phyloP scores from a whole-genome alignment of 1,284 basidiomycete genomes.

The Moniliophthora roreri region DNA sequence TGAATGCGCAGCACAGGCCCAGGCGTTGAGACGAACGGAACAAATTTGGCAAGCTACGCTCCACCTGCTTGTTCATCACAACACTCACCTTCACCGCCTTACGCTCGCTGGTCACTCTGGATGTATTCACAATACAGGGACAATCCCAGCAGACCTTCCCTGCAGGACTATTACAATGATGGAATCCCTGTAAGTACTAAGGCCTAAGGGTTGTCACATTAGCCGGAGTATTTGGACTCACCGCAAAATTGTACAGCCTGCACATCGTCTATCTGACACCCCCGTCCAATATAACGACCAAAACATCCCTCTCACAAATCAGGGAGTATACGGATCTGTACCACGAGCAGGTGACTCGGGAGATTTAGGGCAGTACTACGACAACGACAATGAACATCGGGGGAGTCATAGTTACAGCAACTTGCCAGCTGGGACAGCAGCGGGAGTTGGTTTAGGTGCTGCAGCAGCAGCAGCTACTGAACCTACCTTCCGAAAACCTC shows the following conservation, averaged over 20 bases:
- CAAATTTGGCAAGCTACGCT: neutral
- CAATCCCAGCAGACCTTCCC: constrained; percentile 16
- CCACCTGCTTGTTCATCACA: neutral
- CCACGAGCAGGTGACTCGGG: neutral
- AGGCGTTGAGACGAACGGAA: too few species aligned
- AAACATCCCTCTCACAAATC: constrained; percentile 3
- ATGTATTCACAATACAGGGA: constrained; percentile 25
- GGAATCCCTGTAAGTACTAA: constrained; percentile 12
- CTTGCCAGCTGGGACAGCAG: neutral
- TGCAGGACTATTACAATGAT: constrained; percentile 31
- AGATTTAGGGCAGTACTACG: neutral
- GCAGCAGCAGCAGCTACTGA: neutral
- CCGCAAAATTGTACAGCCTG: neutral
- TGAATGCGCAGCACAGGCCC: too few species aligned
- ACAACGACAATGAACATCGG: neutral
- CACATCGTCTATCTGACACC: neutral
- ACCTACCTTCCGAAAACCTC: neutral
- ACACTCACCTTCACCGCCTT: neutral
- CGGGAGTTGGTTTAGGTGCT: constrained; percentile 4
- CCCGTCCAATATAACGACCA: constrained; percentile 3
- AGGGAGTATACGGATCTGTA: neutral
- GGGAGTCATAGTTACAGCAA: neutral
- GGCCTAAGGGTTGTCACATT: too few species aligned
- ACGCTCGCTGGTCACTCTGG: neutral
- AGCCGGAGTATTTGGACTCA: too few species aligned